Evolutionary conservation across 1,139 yeast species (phyloP), one percentile per base, ranked within the genome.

Genomic region (Kurtzmaniella quercitrusa): DNA sequence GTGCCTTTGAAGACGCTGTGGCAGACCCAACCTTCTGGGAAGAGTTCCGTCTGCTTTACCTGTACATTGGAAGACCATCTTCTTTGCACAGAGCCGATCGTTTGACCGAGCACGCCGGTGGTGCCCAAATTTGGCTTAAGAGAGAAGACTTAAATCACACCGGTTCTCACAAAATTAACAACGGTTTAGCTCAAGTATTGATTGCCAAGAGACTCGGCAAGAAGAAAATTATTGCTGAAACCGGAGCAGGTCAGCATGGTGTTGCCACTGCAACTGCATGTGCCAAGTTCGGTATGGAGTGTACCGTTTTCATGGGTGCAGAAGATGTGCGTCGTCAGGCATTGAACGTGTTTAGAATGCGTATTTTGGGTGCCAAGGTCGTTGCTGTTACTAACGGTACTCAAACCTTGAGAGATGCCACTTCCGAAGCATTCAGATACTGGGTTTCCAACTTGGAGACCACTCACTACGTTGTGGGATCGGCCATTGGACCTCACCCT

Each of bases 161-260:
- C 2, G 98, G 99, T 47, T 87, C 96, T 34, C 99, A 93, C 70
- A 93, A 93, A 68, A 93, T 93, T 61, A 93, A 93, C 67, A 93
- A 93, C 57, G 98, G 98, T 20, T 69, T 93, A 50, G 97, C 97
- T 17, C 99, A 93, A 71, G 93, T 88, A 19, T 74, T 93, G 48
- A 75, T 93, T 53, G 98, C 98, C 32, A 87, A 78, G 64, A 79
- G 98, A 63, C 74, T 94, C 53, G 98, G 98, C 40, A 93, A 93
- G 72, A 82, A 72, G 48, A 82, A 86, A 55, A 80, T 93, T 48
- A 93, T 93, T 61, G 99, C 99, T 38, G 99, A 93, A 71, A 93
- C 99, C 38, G 99, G 99, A 65, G 99, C 99, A 43, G 99, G 99
- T 50, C 99, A 93, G 72, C 99, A 93, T 62, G 99, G 99, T 71